phyloP scores from a whole-genome alignment of 371 early-diverging fungal species.

The Blakeslea trispora region DNA sequence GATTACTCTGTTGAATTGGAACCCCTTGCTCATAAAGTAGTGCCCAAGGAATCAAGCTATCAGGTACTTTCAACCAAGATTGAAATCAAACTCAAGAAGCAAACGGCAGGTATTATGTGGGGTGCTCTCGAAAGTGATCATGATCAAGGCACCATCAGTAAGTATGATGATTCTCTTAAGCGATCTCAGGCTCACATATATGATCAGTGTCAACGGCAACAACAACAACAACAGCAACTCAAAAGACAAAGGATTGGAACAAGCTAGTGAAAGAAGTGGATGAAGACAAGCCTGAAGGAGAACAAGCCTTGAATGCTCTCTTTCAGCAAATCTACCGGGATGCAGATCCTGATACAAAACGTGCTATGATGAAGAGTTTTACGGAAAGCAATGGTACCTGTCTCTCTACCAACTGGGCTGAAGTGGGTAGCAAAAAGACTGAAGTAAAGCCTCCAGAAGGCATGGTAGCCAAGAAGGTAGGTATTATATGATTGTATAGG shows the following conservation, averaged over 20 bases:
- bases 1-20: slow-evolving; percentile 82
- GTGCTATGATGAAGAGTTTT: slow-evolving; percentile 99
- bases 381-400: slow-evolving; percentile 95
- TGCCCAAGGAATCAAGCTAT: slow-evolving; percentile 69
- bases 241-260: slow-evolving; percentile 81
- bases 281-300: slow-evolving; percentile 83
- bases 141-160: slow-evolving; percentile 31
- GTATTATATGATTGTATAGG: no score
- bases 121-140: slow-evolving; percentile 78
- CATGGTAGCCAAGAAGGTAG: slow-evolving; percentile 80
- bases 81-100: slow-evolving; percentile 91
- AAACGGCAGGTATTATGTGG: slow-evolving; percentile 73
- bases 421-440: slow-evolving; percentile 82
- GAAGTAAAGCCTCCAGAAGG: slow-evolving; percentile 92
- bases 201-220: slow-evolving; percentile 24
- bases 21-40: slow-evolving; percentile 77
- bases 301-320: slow-evolving; percentile 83
- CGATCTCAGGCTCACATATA: no score
- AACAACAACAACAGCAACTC: slow-evolving; percentile 41
- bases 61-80: slow-evolving; percentile 88
- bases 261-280: slow-evolving; percentile 65
- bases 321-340: slow-evolving; percentile 93
- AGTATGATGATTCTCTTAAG: slow-evolving; percentile 9
- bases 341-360: slow-evolving; percentile 87
- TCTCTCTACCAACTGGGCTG: slow-evolving; percentile 96